A percentile compares a stretch with the other conserved stretches of the same genome.
Evolutionary conservation across 345 rosid species (phyloP).

Genomic region (Geranium brycei): DNA sequence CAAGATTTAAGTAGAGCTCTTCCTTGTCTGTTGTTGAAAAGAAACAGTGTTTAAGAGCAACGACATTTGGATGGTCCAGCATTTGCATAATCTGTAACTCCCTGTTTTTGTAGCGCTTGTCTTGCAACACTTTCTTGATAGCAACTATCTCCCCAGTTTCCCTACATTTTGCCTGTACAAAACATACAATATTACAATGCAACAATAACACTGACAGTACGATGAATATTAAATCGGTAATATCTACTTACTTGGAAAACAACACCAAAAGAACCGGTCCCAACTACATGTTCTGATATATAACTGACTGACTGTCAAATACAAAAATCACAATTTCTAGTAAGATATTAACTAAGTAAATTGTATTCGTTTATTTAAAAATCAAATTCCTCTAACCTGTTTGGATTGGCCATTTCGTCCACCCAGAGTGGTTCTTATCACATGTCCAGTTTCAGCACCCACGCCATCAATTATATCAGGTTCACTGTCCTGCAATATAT

Average conservation of each 20-base stretch:
- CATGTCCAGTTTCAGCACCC: constrained; percentile 86
- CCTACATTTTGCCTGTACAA: constrained; percentile 75
- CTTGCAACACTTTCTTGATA: constrained; percentile 96
- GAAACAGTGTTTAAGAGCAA: constrained; percentile 76
- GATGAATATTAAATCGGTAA: constrained; percentile 7
- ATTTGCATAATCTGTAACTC: constrained; percentile 86
- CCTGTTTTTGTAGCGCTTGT: constrained; percentile 93
- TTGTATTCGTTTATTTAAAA: background rate
- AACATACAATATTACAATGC: constrained; percentile 11
- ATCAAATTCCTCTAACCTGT: constrained; percentile 38
- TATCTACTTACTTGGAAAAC: constrained; percentile 69
- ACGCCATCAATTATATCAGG: constrained; percentile 75
- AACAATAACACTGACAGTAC: background rate
- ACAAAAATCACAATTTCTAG: constrained; percentile 4
- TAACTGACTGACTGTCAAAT: constrained; percentile 60
- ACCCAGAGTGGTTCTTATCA: constrained; percentile 76
- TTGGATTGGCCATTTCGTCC: constrained; percentile 85
- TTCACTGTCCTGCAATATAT: constrained; percentile 72
- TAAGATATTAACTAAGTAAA: constrained; percentile 2
- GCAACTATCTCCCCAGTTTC: constrained; percentile 95
- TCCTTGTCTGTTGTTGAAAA: constrained; percentile 91
- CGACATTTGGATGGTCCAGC: constrained; percentile 88
- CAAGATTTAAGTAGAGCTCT: constrained; percentile 90
- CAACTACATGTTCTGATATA: constrained; percentile 86
- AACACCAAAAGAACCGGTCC: constrained; percentile 92